These are phyloP conservation scores for Sclerotinia borealis DNA, from an alignment of 2,329 filamentous ascomycete species.

Conservation along the genomic window DNA sequence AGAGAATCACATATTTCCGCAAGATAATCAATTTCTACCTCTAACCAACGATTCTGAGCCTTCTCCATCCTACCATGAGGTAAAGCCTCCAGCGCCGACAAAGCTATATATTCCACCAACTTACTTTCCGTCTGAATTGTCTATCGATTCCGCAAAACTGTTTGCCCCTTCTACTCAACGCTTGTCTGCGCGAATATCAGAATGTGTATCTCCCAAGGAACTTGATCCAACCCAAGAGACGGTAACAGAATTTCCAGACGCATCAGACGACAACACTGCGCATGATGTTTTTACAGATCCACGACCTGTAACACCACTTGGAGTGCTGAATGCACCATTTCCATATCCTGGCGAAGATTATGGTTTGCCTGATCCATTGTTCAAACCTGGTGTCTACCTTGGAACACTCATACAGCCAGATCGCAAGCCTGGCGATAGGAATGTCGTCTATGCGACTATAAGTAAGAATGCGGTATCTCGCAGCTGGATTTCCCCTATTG, in stretches of 20 bases:
- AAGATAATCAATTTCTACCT: neutral
- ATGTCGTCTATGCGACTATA: constrained; percentile 1
- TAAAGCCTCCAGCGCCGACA: neutral
- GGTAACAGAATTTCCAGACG: neutral
- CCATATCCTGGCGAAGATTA: neutral
- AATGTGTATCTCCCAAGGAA: neutral
- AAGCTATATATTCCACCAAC: neutral
- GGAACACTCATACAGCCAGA: neutral
- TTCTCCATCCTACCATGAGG: neutral
- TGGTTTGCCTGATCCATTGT: neutral
- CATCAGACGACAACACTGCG: neutral
- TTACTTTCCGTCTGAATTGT: neutral
- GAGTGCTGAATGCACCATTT: neutral
- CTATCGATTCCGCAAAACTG: neutral
- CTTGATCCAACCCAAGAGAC: neutral
- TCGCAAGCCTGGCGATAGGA: neutral
- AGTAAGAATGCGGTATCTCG: neutral
- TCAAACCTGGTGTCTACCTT: neutral
- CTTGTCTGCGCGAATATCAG: neutral
- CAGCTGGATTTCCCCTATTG: neutral
- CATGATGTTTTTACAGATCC: neutral
- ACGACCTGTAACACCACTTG: constrained; percentile 1
- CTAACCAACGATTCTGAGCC: neutral
- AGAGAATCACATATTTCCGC: neutral
- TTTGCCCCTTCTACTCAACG: constrained; percentile 3